These are phyloP conservation scores for Fusarium veterinarium DNA, from an alignment of 2,329 filamentous ascomycete genomes.

Conservation along the genomic window DNA sequence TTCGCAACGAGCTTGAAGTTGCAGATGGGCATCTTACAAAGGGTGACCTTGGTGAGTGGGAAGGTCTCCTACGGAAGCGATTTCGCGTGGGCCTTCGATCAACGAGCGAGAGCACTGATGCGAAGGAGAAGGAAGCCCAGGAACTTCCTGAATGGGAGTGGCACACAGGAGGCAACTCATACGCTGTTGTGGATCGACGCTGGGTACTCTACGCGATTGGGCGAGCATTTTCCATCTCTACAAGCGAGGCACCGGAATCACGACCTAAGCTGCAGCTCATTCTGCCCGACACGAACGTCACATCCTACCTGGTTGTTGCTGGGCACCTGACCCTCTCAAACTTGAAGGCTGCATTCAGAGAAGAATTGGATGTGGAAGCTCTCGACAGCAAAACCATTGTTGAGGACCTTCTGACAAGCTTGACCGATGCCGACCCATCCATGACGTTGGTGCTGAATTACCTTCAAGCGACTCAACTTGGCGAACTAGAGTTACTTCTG, in stretches of 20 bases:
- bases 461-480: slow-evolving; percentile 73
- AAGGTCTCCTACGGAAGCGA: slow-evolving; percentile 61
- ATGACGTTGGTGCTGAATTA: slow-evolving; percentile 75
- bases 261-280: slow-evolving; percentile 50
- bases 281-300: slow-evolving; percentile 64
- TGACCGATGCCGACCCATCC: slow-evolving; percentile 74
- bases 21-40: slow-evolving; percentile 62
- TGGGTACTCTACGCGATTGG: slow-evolving; percentile 74
- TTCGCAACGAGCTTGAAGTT: slow-evolving; percentile 56
- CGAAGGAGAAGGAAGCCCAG: slow-evolving; percentile 41
- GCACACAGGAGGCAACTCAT: slow-evolving; percentile 56
- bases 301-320: slow-evolving; percentile 69
- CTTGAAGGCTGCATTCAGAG: slow-evolving; percentile 67
- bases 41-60: slow-evolving; percentile 61
- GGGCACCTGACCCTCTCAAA: slow-evolving; percentile 71
- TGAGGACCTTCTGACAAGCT: slow-evolving; percentile 70
- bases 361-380: slow-evolving; percentile 57
- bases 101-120: slow-evolving; percentile 28
- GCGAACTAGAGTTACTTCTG: slow-evolving; percentile 73
- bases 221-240: slow-evolving; percentile 68
- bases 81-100: slow-evolving; percentile 57
- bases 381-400: slow-evolving; percentile 61
- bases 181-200: slow-evolving; percentile 70
- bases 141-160: slow-evolving; percentile 63
- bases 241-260: slow-evolving; percentile 52